Conservation (phyloP, 2,329 filamentous ascomycete species). For the Microascus cirrosus region DNA sequence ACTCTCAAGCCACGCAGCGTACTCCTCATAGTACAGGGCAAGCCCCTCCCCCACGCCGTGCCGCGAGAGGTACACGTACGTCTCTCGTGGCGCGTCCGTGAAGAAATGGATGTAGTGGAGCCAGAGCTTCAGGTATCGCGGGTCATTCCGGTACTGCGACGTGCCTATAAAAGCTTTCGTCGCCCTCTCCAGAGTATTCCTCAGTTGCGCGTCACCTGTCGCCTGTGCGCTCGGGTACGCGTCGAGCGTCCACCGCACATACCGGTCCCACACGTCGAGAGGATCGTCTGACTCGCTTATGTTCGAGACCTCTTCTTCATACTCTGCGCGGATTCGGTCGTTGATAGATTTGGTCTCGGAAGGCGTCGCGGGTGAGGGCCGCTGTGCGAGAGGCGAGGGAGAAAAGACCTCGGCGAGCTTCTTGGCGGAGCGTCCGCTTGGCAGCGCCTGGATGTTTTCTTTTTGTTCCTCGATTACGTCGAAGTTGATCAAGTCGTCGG, state of each 20-base stretch:
- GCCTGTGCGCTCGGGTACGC: constrained; percentile 91
- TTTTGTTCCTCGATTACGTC: constrained; percentile 93
- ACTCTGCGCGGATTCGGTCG: constrained; percentile 69
- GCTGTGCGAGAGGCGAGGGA: constrained; percentile 43
- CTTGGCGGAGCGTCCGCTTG: constrained; percentile 76
- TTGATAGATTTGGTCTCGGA: constrained; percentile 67
- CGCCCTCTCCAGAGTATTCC: constrained; percentile 80
- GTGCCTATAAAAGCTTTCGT: constrained; percentile 84
- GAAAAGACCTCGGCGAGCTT: constrained; percentile 79
- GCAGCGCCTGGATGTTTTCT: constrained; percentile 93
- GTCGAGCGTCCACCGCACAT: constrained; percentile 93
- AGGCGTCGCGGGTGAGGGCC: constrained; percentile 51
- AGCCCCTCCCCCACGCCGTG: constrained; percentile 79
- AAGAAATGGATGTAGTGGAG: constrained; percentile 89
- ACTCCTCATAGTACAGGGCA: constrained; percentile 94
- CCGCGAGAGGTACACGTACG: constrained; percentile 80
- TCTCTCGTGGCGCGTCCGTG: constrained; percentile 84
- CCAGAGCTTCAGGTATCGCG: constrained; percentile 88
- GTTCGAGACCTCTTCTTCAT: constrained; percentile 68
- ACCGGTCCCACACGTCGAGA: constrained; percentile 89
- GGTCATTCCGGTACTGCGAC: constrained; percentile 86
- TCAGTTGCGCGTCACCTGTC: constrained; percentile 80
- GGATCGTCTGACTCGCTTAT: constrained; percentile 88
- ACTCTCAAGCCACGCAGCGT: constrained; percentile 82
- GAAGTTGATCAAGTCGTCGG: constrained; percentile 57